These are phyloP conservation scores for Jaapia argillacea DNA, from an alignment of 768 basidiomycete species.

Conservation along the genomic window DNA sequence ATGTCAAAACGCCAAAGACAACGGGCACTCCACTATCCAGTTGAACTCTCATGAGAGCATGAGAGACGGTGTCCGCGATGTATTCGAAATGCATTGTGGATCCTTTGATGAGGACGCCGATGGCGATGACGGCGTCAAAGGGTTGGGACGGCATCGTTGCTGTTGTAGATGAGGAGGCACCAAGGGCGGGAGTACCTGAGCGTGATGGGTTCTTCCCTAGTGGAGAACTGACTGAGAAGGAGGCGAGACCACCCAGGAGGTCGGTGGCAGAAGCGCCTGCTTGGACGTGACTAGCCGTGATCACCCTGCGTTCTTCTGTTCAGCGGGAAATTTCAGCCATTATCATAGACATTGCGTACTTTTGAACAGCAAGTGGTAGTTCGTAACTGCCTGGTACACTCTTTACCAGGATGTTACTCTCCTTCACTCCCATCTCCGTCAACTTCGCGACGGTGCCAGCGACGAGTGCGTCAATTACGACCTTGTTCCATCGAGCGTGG, in stretches of 20 bases:
- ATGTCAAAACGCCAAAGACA: slow-evolving; percentile 94
- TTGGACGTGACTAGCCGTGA: slow-evolving; percentile 80
- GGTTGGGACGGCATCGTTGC: slow-evolving; percentile 43
- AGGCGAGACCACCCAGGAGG: slow-evolving; percentile 57
- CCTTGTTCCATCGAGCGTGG: slow-evolving; percentile 92
- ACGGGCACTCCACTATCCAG: slow-evolving; percentile 90
- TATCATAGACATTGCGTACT: too few species aligned
- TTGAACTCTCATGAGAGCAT: slow-evolving; percentile 91
- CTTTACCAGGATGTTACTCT: slow-evolving; percentile 83
- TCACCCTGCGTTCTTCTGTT: slow-evolving; percentile 46
- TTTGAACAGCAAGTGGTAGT: slow-evolving; percentile 75
- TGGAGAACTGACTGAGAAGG: slow-evolving; percentile 26
- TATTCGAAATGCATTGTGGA: slow-evolving; percentile 99
- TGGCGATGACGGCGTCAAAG: slow-evolving; percentile 94
- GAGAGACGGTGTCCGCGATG: slow-evolving; percentile 89
- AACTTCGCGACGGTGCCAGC: slow-evolving; percentile 72
- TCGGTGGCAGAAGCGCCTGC: slow-evolving; percentile 71
- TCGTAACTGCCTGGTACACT: slow-evolving; percentile 95
- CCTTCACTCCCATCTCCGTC: slow-evolving; percentile 78
- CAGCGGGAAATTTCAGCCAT: slow-evolving; percentile 10
- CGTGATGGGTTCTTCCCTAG: slow-evolving; percentile 35
- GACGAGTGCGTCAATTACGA: slow-evolving; percentile 79
- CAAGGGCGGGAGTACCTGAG: slow-evolving; percentile 41
- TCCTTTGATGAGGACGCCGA: slow-evolving; percentile 97
- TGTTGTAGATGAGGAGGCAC: slow-evolving; percentile 16